Percentiles rank a stretch among this genome's conserved stretches.
These are phyloP conservation scores for Paracamarosporium sp. DNA, from an alignment of 2,329 filamentous ascomycete species.

Conservation along the genomic window DNA sequence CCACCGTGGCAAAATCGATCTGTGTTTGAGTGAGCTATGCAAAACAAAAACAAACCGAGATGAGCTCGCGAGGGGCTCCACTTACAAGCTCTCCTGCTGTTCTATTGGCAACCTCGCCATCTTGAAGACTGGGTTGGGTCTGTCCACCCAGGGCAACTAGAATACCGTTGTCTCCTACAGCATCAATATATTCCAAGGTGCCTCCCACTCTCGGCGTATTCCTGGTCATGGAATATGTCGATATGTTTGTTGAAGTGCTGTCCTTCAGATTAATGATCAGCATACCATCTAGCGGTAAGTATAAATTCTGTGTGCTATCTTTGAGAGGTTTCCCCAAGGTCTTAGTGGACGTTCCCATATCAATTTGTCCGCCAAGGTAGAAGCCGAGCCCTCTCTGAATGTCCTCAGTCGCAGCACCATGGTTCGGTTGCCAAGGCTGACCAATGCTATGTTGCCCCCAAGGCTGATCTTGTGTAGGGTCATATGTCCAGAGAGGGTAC, in stretches of 20 bases:
- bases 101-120: conserved; percentile 10
- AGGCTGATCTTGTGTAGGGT: conserved; percentile 7
- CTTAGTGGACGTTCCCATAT: conserved; percentile 39
- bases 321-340: conserved; percentile 17
- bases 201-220: conserved; percentile 45
- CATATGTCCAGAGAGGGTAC: conserved; percentile 30
- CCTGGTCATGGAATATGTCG: conserved; percentile 40
- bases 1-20: conserved; percentile 32
- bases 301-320: conserved; percentile 16
- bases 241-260: conserved; percentile 47
- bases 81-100: conserved; percentile 35
- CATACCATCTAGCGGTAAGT: conserved; percentile 46
- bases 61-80: neutral
- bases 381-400: conserved; percentile 46
- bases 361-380: conserved; percentile 50
- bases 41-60: neutral
- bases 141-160: conserved; percentile 50
- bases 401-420: conserved; percentile 48
- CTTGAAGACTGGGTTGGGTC: conserved; percentile 17
- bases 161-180: conserved; percentile 46
- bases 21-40: conserved; percentile 10
- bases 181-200: conserved; percentile 45
- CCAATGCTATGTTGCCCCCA: conserved; percentile 26
- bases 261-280: conserved; percentile 47
- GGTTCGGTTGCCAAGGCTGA: conserved; percentile 36